Conservation (phyloP, 164 flowering plant genomes). For the Vitis amurensis region DNA sequence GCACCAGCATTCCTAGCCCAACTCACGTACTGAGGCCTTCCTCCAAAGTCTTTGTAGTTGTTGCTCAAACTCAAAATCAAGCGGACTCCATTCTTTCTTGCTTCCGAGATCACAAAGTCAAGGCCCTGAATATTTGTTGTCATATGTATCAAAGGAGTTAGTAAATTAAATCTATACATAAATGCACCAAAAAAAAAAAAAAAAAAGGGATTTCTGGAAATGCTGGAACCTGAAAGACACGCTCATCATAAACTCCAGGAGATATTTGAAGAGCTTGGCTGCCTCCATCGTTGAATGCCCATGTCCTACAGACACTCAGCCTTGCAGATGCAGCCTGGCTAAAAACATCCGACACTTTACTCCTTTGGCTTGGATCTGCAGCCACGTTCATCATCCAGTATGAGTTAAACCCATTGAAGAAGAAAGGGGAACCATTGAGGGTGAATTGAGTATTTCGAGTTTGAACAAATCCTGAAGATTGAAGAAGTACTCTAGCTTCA, state of each 20-base stretch:
- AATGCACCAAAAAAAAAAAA: too few species aligned
- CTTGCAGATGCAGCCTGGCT: constrained; percentile 35
- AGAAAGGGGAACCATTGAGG: constrained; percentile 27
- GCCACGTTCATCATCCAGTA: constrained; percentile 59
- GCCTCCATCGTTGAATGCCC: constrained; percentile 59
- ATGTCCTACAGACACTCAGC: constrained; percentile 43
- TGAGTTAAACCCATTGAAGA: constrained; percentile 51
- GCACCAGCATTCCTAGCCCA: constrained; percentile 45
- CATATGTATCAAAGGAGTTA: too few species aligned
- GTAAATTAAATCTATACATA: too few species aligned
- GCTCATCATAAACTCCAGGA: constrained; percentile 42
- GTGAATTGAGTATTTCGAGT: constrained; percentile 24
- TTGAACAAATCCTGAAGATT: constrained; percentile 17
- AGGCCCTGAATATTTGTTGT: constrained; percentile 29
- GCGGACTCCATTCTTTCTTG: constrained; percentile 27
- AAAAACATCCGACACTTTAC: constrained; percentile 30
- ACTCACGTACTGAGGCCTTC: constrained; percentile 42
- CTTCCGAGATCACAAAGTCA: constrained; percentile 54
- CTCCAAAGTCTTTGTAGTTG: constrained; percentile 51
- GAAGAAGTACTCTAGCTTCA: constrained; percentile 2
- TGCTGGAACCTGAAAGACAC: constrained; percentile 36
- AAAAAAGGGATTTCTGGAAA: too few species aligned
- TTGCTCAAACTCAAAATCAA: constrained; percentile 40
- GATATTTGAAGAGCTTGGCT: constrained; percentile 41
- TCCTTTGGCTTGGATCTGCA: constrained; percentile 22